Percentiles rank a stretch among this genome's conserved stretches.
Evolutionary conservation across 2,329 filamentous ascomycete species (phyloP).

Genomic region (Coniochaeta hoffmannii): DNA sequence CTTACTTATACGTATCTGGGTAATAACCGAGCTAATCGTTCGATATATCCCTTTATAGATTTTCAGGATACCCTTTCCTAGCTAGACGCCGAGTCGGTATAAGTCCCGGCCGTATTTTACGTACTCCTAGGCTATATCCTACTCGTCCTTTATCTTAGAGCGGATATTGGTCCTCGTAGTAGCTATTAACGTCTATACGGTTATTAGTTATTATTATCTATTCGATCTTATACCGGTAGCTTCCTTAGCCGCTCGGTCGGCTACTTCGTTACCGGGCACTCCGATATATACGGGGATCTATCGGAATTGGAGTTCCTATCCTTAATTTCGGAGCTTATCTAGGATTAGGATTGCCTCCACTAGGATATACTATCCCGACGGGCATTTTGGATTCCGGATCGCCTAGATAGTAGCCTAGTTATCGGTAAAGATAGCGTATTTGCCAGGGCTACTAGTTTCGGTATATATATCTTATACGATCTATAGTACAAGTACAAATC

Average conservation of each 20-base stretch:
- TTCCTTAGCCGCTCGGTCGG: slow-evolving; percentile 28
- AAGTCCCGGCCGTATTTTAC: slow-evolving; percentile 7
- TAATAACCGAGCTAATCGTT: slow-evolving; percentile 18
- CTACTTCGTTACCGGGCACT: slow-evolving; percentile 12
- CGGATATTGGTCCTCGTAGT: slow-evolving; percentile 10
- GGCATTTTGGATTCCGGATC: slow-evolving; percentile 16
- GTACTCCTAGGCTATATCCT: slow-evolving; percentile 5
- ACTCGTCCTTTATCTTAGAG: slow-evolving; percentile 7
- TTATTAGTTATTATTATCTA: slow-evolving; percentile 5
- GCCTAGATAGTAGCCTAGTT: slow-evolving; percentile 23
- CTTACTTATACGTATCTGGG: slow-evolving; percentile 18
- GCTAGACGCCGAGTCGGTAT: slow-evolving; percentile 7
- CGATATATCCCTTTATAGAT: slow-evolving; percentile 10
- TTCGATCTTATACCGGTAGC: slow-evolving; percentile 23
- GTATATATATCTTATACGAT: slow-evolving; percentile 14
- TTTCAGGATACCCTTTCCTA: slow-evolving; percentile 7
- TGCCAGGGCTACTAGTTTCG: slow-evolving; percentile 7
- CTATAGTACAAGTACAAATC: slow-evolving; percentile 18
- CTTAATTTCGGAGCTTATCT: slow-evolving; percentile 9
- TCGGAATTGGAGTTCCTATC: slow-evolving; percentile 11
- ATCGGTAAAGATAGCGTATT: slow-evolving; percentile 20
- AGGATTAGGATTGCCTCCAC: slow-evolving; percentile 13
- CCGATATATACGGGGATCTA: slow-evolving; percentile 15
- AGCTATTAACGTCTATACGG: not conserved
- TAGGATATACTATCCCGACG: slow-evolving; percentile 21